Percentiles rank a stretch among this genome's conserved stretches.
Evolutionary conservation across 2,329 filamentous ascomycete genomes (phyloP).

Genomic region (Claviceps humidiphila): DNA sequence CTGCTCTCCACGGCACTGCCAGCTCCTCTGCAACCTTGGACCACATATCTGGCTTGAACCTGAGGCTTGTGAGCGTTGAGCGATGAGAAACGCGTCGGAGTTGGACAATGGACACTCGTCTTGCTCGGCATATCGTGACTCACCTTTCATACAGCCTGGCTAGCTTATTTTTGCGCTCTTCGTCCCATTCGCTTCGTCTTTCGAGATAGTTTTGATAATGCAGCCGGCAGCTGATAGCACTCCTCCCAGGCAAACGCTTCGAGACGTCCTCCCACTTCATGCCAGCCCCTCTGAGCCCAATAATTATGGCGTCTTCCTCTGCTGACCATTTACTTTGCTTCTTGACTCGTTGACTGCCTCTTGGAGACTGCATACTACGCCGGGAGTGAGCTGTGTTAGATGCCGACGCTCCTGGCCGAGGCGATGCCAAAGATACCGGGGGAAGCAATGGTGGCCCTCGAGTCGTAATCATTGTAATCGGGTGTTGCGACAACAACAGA

Average conservation of each 20-base stretch:
- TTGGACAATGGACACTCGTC: background rate
- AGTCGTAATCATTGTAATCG: slow-evolving; percentile 7
- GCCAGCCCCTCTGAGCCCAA: slow-evolving; percentile 73
- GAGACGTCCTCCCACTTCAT: slow-evolving; percentile 99
- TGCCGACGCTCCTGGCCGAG: slow-evolving; percentile 18
- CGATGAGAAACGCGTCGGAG: background rate
- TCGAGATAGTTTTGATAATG: slow-evolving; percentile 98
- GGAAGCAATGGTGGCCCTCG: slow-evolving; percentile 12
- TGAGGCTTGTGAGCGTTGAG: slow-evolving; percentile 32
- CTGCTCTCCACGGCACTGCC: slow-evolving; percentile 86
- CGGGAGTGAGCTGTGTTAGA: slow-evolving; percentile 16
- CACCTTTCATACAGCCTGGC: slow-evolving; percentile 92
- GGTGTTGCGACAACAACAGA: slow-evolving; percentile 12
- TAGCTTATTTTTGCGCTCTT: slow-evolving; percentile 94
- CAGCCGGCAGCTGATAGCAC: slow-evolving; percentile 83
- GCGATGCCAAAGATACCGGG: background rate
- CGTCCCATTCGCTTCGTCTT: slow-evolving; percentile 85
- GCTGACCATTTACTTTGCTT: slow-evolving; percentile 96
- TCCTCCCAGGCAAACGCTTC: slow-evolving; percentile 76
- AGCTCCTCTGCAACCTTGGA: slow-evolving; percentile 90
- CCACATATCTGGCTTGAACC: slow-evolving; percentile 98
- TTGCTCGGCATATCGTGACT: slow-evolving; percentile 14
- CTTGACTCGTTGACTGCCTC: slow-evolving; percentile 60
- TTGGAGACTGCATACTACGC: slow-evolving; percentile 31
- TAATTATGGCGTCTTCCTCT: slow-evolving; percentile 87